phyloP scores from a whole-genome alignment of 2,329 filamentous ascomycete species.

The Aspergillus flavus region DNA sequence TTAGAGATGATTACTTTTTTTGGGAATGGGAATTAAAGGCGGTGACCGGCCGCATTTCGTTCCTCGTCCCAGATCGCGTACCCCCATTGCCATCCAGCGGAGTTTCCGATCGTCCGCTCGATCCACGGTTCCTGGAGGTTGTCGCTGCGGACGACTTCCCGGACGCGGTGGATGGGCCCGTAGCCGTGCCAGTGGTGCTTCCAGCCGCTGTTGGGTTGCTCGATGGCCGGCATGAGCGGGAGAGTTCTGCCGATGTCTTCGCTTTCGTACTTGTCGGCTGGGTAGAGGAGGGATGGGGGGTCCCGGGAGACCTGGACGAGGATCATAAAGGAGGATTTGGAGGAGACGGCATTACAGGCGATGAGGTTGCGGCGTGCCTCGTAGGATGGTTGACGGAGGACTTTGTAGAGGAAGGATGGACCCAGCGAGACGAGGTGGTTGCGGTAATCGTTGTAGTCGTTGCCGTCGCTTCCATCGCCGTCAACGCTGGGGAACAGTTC shows the following conservation, averaged over 20 bases:
- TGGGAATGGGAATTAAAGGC: not conserved
- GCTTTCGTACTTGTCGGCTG: constrained; percentile 12
- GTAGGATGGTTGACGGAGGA: constrained; percentile 10
- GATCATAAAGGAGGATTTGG: constrained; percentile 20
- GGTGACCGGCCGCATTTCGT: not conserved
- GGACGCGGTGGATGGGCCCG: constrained; percentile 1
- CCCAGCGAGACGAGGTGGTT: constrained; percentile 22
- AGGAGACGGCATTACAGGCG: constrained; percentile 16
- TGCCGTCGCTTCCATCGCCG: constrained; percentile 8
- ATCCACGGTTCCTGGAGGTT: not conserved
- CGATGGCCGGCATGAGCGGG: constrained; percentile 7
- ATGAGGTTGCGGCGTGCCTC: constrained; percentile 14
- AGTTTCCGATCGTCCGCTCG: constrained; percentile 9
- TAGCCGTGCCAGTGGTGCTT: constrained; percentile 16
- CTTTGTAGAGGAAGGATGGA: constrained; percentile 16
- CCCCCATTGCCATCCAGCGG: constrained; percentile 16
- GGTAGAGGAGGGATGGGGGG: constrained; percentile 5
- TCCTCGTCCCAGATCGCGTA: constrained; percentile 55
- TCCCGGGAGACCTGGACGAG: constrained; percentile 12
- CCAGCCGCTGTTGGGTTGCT: constrained; percentile 17
- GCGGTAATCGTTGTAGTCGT: constrained; percentile 19
- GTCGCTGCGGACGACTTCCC: not conserved
- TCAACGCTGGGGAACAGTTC: constrained; percentile 14
- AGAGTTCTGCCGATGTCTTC: constrained; percentile 1
- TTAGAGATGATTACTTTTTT: not conserved